phyloP scores from a whole-genome alignment of 2,329 filamentous ascomycete genomes.

The Chalaropsis ovoidea region DNA sequence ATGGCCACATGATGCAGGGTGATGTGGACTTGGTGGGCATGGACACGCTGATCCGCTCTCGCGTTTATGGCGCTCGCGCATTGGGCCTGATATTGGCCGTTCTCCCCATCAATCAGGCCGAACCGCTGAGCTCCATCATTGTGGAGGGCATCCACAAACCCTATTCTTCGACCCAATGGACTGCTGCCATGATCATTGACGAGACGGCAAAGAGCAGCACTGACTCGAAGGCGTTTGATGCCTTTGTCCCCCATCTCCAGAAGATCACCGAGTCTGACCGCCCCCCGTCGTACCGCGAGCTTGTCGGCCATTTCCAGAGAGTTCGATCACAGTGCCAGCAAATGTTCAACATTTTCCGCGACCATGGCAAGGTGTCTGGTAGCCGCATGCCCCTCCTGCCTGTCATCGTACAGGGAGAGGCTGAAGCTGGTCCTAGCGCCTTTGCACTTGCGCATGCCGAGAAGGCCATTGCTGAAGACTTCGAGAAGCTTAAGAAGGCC shows the following conservation, averaged over 20 bases:
- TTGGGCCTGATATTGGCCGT: constrained; percentile 74
- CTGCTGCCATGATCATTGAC: constrained; percentile 73
- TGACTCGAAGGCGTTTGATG: constrained; percentile 41
- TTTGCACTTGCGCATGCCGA: constrained; percentile 85
- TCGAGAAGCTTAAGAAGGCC: constrained; percentile 76
- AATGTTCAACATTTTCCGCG: constrained; percentile 80
- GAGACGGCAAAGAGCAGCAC: constrained; percentile 62
- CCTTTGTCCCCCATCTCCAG: constrained; percentile 55
- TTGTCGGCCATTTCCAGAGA: constrained; percentile 81
- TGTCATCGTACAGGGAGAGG: constrained; percentile 86
- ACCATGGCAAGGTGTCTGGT: constrained; percentile 71
- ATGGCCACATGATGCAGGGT: constrained; percentile 95
- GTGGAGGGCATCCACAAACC: constrained; percentile 58
- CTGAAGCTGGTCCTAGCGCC: constrained; percentile 80
- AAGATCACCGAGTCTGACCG: constrained; percentile 72
- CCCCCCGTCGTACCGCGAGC: constrained; percentile 74
- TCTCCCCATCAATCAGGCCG: constrained; percentile 61
- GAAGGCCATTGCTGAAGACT: constrained; percentile 76
- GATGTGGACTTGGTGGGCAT: constrained; percentile 89
- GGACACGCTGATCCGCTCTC: constrained; percentile 78
- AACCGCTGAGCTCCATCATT: constrained; percentile 37
- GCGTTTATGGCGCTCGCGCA: constrained; percentile 75
- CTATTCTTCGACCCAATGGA: constrained; percentile 77
- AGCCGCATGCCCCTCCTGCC: constrained; percentile 69
- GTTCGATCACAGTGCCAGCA: constrained; percentile 86